Percentiles rank a stretch among this genome's conserved stretches.
phyloP scores from a whole-genome alignment of 73 alveolate genomes.

The Paramecium sexaurelia region DNA sequence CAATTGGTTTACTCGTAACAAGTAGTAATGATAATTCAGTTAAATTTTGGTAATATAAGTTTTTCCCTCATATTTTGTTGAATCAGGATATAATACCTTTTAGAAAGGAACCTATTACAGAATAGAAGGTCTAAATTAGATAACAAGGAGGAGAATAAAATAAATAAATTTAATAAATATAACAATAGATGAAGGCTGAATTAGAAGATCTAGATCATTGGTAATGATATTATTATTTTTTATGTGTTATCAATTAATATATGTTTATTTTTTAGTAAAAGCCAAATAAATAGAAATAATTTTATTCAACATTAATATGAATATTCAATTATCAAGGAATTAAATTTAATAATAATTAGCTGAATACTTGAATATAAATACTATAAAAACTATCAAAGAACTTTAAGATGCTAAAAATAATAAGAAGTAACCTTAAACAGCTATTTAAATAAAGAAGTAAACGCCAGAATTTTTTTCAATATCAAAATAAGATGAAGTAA shows the following conservation, averaged over 20 bases:
- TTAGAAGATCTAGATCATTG: slow-evolving; percentile 47
- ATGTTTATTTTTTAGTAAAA: too few species aligned
- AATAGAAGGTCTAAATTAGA: background rate
- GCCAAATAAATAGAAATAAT: too few species aligned
- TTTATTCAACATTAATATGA: background rate
- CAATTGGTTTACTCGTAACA: background rate
- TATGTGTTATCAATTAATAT: too few species aligned
- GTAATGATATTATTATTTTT: background rate
- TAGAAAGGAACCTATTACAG: background rate
- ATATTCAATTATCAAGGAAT: background rate
- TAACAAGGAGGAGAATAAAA: background rate
- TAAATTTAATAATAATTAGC: background rate
- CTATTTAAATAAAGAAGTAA: background rate
- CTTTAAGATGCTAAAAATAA: background rate
- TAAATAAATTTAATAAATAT: background rate
- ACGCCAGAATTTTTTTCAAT: background rate
- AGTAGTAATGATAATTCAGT: slow-evolving; percentile 15
- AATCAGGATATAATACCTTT: background rate
- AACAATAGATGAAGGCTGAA: background rate
- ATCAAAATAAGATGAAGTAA: background rate
- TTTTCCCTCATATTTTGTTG: background rate
- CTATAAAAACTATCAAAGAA: background rate
- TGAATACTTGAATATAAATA: background rate
- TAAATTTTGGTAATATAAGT: slow-evolving; percentile 31
- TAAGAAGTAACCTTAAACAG: background rate